Percentiles rank a stretch among this genome's conserved stretches.
These are phyloP conservation scores for Sporisorium sorghi DNA, from an alignment of 1,284 basidiomycete species.

Conservation along the genomic window DNA sequence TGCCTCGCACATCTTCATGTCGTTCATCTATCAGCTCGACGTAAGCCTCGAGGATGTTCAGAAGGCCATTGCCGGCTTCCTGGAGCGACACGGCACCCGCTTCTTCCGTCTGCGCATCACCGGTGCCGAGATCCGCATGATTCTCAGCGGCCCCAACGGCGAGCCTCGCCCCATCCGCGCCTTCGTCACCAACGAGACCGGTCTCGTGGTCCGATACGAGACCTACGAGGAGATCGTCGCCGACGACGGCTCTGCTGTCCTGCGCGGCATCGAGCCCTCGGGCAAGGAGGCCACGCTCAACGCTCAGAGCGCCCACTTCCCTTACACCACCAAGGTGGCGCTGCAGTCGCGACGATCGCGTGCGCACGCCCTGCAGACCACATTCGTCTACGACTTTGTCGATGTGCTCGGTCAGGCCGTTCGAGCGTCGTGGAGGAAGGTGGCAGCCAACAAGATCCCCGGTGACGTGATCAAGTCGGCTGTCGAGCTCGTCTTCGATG, in stretches of 20 bases:
- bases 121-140: constrained; percentile 94
- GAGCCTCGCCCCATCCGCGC: constrained; percentile 95
- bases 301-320: constrained; percentile 64
- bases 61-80: constrained; percentile 94
- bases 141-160: constrained; percentile 85
- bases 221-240: constrained; percentile 98
- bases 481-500: constrained; percentile 81
- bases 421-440: constrained; percentile 88
- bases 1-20: constrained; percentile 75
- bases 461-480: constrained; percentile 57
- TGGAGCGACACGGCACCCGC: constrained; percentile 91
- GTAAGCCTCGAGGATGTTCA: constrained; percentile 96
- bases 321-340: constrained; percentile 98
- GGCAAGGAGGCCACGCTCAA: constrained; percentile 59
- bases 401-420: constrained; percentile 97
- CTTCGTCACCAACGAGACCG: constrained; percentile 97
- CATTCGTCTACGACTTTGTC: constrained; percentile 98
- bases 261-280: constrained; percentile 76
- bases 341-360: constrained; percentile 98
- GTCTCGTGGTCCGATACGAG: constrained; percentile 98
- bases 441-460: constrained; percentile 71
- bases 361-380: constrained; percentile 98
- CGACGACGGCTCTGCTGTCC: constrained; percentile 90
- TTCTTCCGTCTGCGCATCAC: constrained; percentile 98
- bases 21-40: constrained; percentile 95